Percentiles rank a stretch among this genome's conserved stretches.
These are phyloP conservation scores for Ascosphaera acerosa DNA, from an alignment of 2,329 filamentous ascomycete genomes.

Conservation along the genomic window DNA sequence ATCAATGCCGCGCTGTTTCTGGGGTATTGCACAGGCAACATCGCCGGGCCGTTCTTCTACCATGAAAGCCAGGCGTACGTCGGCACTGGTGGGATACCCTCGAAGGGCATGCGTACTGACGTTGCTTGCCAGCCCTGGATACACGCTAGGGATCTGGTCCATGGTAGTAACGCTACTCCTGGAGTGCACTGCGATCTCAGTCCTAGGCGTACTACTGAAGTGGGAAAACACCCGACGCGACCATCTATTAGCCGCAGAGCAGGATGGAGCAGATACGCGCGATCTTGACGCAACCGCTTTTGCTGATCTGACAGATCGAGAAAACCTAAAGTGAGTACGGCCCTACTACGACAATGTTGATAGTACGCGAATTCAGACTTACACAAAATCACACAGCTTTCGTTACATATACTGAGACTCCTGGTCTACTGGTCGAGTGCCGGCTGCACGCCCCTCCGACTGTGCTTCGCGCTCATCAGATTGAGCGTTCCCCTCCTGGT, in stretches of 20 bases:
- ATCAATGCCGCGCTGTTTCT: slow-evolving; percentile 36
- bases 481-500: too few relatives aligned
- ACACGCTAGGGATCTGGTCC: slow-evolving; percentile 28
- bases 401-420: slow-evolving; percentile 1
- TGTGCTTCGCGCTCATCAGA: too few relatives aligned
- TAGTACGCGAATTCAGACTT: too few relatives aligned
- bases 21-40: slow-evolving; percentile 34
- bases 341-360: too few relatives aligned
- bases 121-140: slow-evolving; percentile 18
- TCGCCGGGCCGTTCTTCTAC: slow-evolving; percentile 38
- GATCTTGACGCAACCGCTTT: slow-evolving; percentile 27
- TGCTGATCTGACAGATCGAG: slow-evolving; percentile 27
- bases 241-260: slow-evolving; percentile 21
- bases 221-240: slow-evolving; percentile 27
- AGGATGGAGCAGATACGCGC: slow-evolving; percentile 21
- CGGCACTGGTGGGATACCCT: not conserved
- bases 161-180: slow-evolving; percentile 30
- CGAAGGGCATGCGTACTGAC: too few relatives aligned
- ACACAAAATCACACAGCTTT: not conserved
- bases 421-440: too few relatives aligned
- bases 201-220: slow-evolving; percentile 23
- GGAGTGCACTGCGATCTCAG: slow-evolving; percentile 23
- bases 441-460: too few relatives aligned
- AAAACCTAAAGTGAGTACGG: slow-evolving; percentile 25
- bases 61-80: slow-evolving; percentile 24